A percentile compares a stretch with the other conserved stretches of the same genome.
Conservation (phyloP, 179 eudicot genomes). For the Patellifolia procumbens region DNA sequence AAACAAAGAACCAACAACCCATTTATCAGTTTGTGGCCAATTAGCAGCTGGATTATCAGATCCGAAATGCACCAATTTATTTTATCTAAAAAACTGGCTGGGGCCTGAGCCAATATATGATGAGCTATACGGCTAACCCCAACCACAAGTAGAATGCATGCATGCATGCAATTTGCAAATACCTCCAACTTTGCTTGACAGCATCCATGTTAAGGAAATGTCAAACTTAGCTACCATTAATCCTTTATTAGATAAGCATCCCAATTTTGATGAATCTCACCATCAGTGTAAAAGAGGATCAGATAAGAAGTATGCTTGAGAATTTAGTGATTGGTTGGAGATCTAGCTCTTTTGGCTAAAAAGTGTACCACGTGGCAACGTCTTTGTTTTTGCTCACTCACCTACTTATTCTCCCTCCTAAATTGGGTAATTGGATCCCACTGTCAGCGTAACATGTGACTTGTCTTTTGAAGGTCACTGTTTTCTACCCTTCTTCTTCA, state of each 20-base stretch:
- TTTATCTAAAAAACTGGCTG: too few species aligned
- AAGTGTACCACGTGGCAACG: conserved; percentile 19
- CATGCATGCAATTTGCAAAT: neutral
- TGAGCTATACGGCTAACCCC: too few species aligned
- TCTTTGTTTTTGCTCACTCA: neutral
- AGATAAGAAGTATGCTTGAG: neutral
- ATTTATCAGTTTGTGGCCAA: too few species aligned
- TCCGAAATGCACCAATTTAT: too few species aligned
- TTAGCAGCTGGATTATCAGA: too few species aligned
- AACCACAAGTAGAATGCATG: neutral
- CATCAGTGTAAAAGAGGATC: neutral
- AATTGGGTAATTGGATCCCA: neutral
- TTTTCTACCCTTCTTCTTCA: too few species aligned
- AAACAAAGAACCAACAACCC: too few species aligned
- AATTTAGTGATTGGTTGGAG: conserved; percentile 17
- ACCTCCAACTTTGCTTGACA: neutral
- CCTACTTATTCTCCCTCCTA: neutral
- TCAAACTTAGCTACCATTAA: neutral
- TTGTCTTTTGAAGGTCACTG: too few species aligned
- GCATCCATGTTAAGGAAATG: neutral
- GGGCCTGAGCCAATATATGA: too few species aligned
- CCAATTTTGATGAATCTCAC: neutral
- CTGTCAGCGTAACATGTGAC: conserved; percentile 27
- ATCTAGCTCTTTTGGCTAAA: conserved; percentile 18
- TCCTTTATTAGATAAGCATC: neutral